phyloP scores from a whole-genome alignment of 441 rosid genomes.

The Metrosideros polymorpha region DNA sequence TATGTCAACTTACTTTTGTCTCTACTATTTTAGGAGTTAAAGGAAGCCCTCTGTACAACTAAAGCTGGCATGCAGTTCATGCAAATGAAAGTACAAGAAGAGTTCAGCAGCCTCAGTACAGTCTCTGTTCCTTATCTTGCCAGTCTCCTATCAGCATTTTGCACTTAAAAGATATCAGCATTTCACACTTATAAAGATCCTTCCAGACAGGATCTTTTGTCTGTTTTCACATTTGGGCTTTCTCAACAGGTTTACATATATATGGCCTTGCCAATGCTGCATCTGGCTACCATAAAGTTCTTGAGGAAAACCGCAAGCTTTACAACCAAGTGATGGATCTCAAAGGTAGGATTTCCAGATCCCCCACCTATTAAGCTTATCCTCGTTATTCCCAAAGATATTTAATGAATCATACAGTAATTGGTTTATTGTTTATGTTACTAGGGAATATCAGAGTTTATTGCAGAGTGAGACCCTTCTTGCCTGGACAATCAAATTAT shows the following conservation, averaged over 20 bases:
- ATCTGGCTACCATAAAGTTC: conserved; percentile 78
- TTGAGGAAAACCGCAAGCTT: conserved; percentile 82
- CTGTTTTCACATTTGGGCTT: conserved; percentile 3
- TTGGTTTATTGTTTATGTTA: not conserved
- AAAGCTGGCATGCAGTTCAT: conserved; percentile 86
- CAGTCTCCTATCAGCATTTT: not conserved
- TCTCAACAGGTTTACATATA: conserved; percentile 56
- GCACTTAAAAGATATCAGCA: not conserved
- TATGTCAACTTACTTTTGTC: not conserved
- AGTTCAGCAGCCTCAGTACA: conserved; percentile 43
- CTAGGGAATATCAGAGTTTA: conserved; percentile 91
- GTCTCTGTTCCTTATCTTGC: not conserved
- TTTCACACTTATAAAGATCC: not conserved
- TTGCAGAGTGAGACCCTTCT: conserved; percentile 89
- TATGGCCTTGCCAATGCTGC: conserved; percentile 83
- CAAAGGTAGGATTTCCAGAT: conserved; percentile 44
- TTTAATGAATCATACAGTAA: not conserved
- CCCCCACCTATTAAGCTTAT: not conserved
- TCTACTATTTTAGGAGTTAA: conserved; percentile 42
- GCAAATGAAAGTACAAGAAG: conserved; percentile 82
- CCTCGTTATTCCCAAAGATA: not conserved
- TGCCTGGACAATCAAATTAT: conserved; percentile 57
- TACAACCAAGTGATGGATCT: conserved; percentile 93
- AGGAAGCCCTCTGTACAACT: conserved; percentile 50
- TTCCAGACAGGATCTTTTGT: not conserved